Percentiles rank a stretch among this genome's conserved stretches.
phyloP scores from a whole-genome alignment of 495 filamentous ascomycete genomes.

The Neurospora intermedia region DNA sequence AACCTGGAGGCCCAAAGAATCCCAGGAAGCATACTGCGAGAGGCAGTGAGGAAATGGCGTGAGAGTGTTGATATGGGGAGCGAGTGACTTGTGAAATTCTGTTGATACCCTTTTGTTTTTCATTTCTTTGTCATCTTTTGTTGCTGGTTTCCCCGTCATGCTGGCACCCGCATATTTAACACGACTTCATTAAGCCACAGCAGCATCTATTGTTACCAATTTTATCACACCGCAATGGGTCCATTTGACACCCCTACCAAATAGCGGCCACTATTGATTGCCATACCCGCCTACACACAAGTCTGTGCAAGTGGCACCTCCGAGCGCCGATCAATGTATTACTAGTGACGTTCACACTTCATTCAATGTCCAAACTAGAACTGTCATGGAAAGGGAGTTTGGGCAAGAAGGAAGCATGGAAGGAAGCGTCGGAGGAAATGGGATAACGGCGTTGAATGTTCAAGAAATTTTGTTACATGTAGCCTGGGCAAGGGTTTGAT shows the following conservation, averaged over 20 bases:
- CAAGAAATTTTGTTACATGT: background rate
- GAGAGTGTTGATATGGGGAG: conserved; percentile 27
- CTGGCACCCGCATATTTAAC: background rate
- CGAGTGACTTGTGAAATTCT: conserved; percentile 11
- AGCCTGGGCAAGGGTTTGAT: background rate
- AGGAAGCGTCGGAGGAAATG: background rate
- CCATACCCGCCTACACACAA: no score
- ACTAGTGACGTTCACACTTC: background rate
- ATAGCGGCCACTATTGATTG: background rate
- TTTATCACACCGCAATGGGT: background rate
- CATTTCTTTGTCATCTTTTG: background rate
- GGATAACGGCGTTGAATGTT: background rate
- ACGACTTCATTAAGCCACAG: background rate
- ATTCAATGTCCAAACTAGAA: background rate
- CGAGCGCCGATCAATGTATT: background rate
- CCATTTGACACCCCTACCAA: background rate
- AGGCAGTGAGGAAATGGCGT: conserved; percentile 35
- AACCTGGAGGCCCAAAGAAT: conserved; percentile 1
- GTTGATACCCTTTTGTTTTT: background rate
- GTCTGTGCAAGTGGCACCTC: background rate
- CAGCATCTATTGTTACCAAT: background rate
- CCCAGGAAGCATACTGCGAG: conserved; percentile 27
- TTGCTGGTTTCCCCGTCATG: background rate
- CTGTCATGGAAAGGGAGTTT: background rate
- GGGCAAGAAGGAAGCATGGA: background rate